phyloP scores from a whole-genome alignment of 257 asterid genomes.

The Solanum gandarillasii region DNA sequence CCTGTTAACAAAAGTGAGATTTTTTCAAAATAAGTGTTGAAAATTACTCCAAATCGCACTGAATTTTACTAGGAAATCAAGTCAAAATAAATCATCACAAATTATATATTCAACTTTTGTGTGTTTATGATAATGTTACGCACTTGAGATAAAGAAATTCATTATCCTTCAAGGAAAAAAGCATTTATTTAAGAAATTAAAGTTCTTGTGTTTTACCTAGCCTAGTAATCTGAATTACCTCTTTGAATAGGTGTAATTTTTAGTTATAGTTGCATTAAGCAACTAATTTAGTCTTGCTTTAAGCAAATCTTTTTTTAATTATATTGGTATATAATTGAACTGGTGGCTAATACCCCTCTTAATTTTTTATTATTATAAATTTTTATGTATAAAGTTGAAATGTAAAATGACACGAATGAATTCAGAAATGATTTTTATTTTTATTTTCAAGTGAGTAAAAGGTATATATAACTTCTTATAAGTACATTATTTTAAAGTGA shows the following conservation, averaged over 20 bases:
- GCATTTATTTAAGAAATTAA: not conserved
- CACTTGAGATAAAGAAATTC: not conserved
- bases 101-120: not conserved
- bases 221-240: not conserved
- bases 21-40: not conserved
- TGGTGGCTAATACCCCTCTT: no score
- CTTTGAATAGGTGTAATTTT: not conserved
- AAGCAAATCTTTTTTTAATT: no score
- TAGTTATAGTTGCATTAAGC: not conserved
- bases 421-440: no score
- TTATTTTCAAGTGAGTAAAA: no score
- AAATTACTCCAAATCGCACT: not conserved
- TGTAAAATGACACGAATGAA: no score
- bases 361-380: no score
- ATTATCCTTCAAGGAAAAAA: not conserved
- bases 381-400: no score
- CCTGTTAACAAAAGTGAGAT: not conserved
- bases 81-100: not conserved
- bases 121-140: not conserved
- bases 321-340: no score
- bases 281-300: no score
- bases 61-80: not conserved
- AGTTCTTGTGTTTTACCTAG: not conserved
- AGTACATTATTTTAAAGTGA: not conserved
- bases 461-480: no score